A percentile compares a stretch with the other conserved stretches of the same genome.
phyloP scores from a whole-genome alignment of 306 rosid species.

The Biancaea sappan region DNA sequence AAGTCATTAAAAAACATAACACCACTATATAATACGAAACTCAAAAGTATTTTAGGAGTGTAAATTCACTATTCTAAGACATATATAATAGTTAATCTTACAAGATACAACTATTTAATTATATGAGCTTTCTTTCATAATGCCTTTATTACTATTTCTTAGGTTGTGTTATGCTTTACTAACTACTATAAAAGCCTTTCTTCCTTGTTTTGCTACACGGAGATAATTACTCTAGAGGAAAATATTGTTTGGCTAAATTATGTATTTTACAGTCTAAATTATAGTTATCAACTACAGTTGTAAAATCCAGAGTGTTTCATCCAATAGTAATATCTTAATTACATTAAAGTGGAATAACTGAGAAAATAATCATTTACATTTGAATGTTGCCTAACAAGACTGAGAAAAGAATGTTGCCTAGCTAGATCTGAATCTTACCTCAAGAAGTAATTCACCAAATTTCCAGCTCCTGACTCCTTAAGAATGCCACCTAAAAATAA shows the following conservation, averaged over 20 bases:
- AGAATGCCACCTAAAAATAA: no score
- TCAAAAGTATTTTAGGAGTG: no score
- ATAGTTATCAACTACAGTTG: not conserved
- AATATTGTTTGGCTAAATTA: not conserved
- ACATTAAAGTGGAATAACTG: conserved; percentile 5
- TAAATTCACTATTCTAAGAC: conserved; percentile 21
- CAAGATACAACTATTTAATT: conserved; percentile 19
- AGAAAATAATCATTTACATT: conserved; percentile 20
- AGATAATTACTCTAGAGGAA: not conserved
- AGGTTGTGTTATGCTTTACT: conserved; percentile 18
- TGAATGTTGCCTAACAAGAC: conserved; percentile 16
- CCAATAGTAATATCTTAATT: conserved; percentile 9
- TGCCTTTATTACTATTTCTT: conserved; percentile 1
- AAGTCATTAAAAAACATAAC: no score
- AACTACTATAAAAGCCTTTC: not conserved
- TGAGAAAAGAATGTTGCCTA: no score
- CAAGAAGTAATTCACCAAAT: no score
- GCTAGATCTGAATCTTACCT: no score
- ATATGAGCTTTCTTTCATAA: not conserved
- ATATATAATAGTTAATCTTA: not conserved
- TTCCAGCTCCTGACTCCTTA: no score
- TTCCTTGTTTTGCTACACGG: conserved; percentile 18
- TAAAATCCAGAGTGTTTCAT: conserved; percentile 8
- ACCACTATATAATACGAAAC: no score
- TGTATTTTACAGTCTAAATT: not conserved